Evolutionary conservation across 2,329 filamentous ascomycete genomes (phyloP).

Genomic region (Trichocomaceae sp.): DNA sequence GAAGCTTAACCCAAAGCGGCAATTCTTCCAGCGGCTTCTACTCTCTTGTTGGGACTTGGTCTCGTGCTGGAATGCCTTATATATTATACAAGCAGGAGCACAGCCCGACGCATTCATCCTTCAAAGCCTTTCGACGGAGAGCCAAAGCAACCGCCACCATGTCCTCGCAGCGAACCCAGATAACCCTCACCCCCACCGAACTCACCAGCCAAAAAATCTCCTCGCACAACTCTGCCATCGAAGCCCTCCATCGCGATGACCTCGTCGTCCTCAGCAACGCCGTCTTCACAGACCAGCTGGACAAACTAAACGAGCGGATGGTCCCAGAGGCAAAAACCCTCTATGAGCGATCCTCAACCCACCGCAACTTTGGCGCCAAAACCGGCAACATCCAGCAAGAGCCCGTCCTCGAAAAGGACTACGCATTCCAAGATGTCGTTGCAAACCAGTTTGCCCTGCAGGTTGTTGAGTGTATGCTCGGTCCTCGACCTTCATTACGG

Average conservation of each 20-base stretch:
- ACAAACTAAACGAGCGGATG: conserved; percentile 26
- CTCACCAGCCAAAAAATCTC: conserved; percentile 14
- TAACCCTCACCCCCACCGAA: background rate
- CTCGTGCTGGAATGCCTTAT: too few species aligned
- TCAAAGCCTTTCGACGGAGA: too few species aligned
- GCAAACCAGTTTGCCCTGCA: conserved; percentile 33
- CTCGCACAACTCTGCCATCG: conserved; percentile 17
- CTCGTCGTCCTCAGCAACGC: conserved; percentile 35
- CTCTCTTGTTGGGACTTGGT: too few species aligned
- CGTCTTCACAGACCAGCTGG: conserved; percentile 25
- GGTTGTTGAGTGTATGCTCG: conserved; percentile 32
- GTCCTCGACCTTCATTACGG: conserved; percentile 31
- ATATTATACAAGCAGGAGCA: too few species aligned
- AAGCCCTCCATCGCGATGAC: conserved; percentile 30
- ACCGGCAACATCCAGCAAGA: conserved; percentile 37
- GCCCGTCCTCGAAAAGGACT: conserved; percentile 28
- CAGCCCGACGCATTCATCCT: too few species aligned
- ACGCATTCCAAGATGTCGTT: conserved; percentile 34
- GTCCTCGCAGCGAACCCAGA: too few species aligned
- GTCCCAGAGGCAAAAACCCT: conserved; percentile 28
- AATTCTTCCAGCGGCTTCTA: too few species aligned
- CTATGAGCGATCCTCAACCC: conserved; percentile 19
- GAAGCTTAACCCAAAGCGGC: too few species aligned
- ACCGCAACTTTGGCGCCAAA: conserved; percentile 24
- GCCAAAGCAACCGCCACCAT: too few species aligned